These are phyloP conservation scores for Amanita molliuscula DNA, from an alignment of 768 basidiomycete genomes.

Conservation along the genomic window DNA sequence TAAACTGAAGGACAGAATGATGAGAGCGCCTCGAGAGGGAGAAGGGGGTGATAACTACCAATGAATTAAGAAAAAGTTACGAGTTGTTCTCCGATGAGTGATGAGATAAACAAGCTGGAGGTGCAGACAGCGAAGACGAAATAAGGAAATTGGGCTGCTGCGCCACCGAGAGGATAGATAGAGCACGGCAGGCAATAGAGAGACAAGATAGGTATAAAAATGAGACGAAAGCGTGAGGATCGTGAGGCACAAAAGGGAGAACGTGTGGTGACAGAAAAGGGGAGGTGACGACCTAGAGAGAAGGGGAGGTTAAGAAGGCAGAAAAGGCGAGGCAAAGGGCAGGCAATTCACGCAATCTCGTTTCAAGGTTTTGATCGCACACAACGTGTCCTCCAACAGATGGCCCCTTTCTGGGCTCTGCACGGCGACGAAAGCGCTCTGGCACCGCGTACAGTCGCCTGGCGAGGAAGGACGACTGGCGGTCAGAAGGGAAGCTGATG, in stretches of 20 bases:
- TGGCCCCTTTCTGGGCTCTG: conserved; percentile 14
- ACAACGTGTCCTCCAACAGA: conserved; percentile 66
- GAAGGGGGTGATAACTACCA: conserved; percentile 22
- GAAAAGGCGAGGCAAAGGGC: conserved; percentile 49
- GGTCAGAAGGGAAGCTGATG: background rate
- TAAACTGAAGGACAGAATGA: conserved; percentile 32
- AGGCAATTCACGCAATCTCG: conserved; percentile 37
- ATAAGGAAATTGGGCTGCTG: conserved; percentile 8
- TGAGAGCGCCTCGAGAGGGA: conserved; percentile 15
- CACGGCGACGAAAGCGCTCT: background rate
- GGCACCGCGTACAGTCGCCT: background rate
- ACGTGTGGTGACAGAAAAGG: conserved; percentile 18
- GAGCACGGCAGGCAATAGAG: conserved; percentile 12
- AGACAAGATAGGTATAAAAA: conserved; percentile 48
- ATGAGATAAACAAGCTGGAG: conserved; percentile 12
- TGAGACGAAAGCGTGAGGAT: conserved; percentile 39
- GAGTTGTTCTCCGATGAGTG: conserved; percentile 16
- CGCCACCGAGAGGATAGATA: conserved; percentile 15
- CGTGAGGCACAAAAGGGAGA: conserved; percentile 35
- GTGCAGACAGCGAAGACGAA: conserved; percentile 11
- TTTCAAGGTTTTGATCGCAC: conserved; percentile 60
- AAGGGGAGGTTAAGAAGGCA: conserved; percentile 35
- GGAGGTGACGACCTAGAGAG: conserved; percentile 18
- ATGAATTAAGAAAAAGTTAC: conserved; percentile 29
- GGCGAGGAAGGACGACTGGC: background rate